Evolutionary conservation across 1,284 basidiomycete species (phyloP).

Genomic region (Xerocomus nothofagi): DNA sequence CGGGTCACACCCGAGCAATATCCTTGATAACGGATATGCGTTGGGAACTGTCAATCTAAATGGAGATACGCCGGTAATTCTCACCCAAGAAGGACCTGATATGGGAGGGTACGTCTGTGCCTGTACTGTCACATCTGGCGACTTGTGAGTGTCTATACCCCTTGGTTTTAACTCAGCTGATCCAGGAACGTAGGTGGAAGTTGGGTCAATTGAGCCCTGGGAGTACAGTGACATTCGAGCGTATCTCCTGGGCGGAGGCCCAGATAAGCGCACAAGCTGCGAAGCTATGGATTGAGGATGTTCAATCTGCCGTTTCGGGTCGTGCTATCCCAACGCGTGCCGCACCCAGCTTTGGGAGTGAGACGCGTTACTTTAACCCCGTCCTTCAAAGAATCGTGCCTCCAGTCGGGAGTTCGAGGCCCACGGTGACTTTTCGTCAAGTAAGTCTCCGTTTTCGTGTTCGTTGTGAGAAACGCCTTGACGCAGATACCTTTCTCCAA

Average conservation of each 20-base stretch:
- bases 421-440: conserved; percentile 46
- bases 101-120: conserved; percentile 64
- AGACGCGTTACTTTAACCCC: neutral
- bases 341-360: neutral
- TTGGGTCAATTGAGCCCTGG: conserved; percentile 61
- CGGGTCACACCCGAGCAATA: conserved; percentile 71
- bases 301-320: conserved; percentile 17
- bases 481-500: conserved; percentile 20
- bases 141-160: conserved; percentile 41
- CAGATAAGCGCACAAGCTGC: conserved; percentile 27
- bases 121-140: conserved; percentile 52
- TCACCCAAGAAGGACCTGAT: conserved; percentile 63
- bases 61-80: conserved; percentile 71
- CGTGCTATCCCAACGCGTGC: neutral
- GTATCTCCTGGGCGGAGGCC: conserved; percentile 46
- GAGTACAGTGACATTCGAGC: conserved; percentile 48
- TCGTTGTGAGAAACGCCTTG: neutral
- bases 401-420: conserved; percentile 15
- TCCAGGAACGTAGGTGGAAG: conserved; percentile 52
- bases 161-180: conserved; percentile 3
- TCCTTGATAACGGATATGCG: conserved; percentile 69
- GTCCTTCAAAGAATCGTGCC: conserved; percentile 14
- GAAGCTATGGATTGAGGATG: conserved; percentile 35
- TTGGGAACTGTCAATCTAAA: conserved; percentile 64
- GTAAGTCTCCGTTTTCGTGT: conserved; percentile 22